Evolutionary conservation across 2,329 filamentous ascomycete species (phyloP), one percentile per base, ranked within the genome.

Genomic region (Botrytis medusae): DNA sequence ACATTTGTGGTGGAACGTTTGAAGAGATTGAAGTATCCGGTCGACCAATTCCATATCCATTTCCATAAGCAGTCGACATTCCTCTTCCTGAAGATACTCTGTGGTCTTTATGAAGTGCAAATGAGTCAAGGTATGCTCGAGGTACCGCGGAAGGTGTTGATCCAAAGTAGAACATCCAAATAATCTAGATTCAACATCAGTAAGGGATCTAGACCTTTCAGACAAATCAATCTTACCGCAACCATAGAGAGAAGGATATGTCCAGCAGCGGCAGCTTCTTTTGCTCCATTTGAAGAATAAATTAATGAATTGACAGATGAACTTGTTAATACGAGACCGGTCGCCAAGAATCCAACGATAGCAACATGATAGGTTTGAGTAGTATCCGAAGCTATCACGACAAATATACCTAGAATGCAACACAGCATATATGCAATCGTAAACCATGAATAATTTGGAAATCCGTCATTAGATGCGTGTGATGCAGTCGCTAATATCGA

Each of bases 151-250:
- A 93, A 1, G 95, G 94, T 29, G 94, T 92, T 2, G 95, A 97
- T 79, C 96, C 96, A 80, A 98, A 99, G 86, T 98, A 98, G 84
- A 98, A 97, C 78, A 98, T 97, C 96, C 96, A 99, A 74, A 98
- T 89, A 79, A 97, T 93, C 95, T 98, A 78, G 16, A 16, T 61
- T 44, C 32, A 51, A 37, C 37, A 68, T 78, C 63, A 77, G 74
- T 25, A n/a, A 68, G 34, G 32, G 62, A 48, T 32, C 63, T 8
- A 62, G 32, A 42, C 4, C 14, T 18, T n/a, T 8, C 37, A 8
- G 18, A 6, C 44, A 57, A 9, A 18, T 20, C 42, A 86, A 29
- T 40, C 93, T 80, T 89, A 98, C 95, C 78, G 92, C 90, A 72
- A 98, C 91, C 89, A 98, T 98, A 74, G 94, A 95, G 64, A 98